phyloP scores from a whole-genome alignment of 1,139 yeast species.

The Geotrichum carabidarum region DNA sequence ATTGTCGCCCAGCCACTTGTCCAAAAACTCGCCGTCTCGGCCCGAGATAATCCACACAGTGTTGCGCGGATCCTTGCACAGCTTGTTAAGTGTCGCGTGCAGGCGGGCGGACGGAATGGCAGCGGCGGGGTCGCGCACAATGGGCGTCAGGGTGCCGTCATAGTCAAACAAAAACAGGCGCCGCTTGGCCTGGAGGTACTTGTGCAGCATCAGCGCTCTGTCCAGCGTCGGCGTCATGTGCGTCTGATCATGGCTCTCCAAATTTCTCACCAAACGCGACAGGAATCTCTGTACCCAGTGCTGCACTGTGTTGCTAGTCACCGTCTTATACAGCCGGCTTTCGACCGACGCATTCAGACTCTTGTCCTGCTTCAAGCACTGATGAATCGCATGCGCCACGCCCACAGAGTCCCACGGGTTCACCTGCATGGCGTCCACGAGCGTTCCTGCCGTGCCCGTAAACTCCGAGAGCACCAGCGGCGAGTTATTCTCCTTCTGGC shows the following conservation, averaged over 20 bases:
- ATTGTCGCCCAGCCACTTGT: conserved; percentile 74
- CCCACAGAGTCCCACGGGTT: conserved; percentile 82
- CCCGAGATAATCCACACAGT: conserved; percentile 95
- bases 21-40: conserved; percentile 85
- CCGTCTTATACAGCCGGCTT: conserved; percentile 53
- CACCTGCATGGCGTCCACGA: conserved; percentile 74
- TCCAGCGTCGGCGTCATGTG: conserved; percentile 83
- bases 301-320: conserved; percentile 69
- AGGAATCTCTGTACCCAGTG: conserved; percentile 71
- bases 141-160: conserved; percentile 95
- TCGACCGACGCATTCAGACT: conserved; percentile 35
- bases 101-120: conserved; percentile 86
- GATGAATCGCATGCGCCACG: conserved; percentile 77
- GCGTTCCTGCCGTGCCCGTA: conserved; percentile 81
- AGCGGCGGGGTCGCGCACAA: conserved; percentile 95
- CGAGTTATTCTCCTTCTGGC: conserved; percentile 67
- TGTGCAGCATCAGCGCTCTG: conserved; percentile 50
- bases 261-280: conserved; percentile 49
- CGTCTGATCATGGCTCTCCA: conserved; percentile 41
- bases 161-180: conserved; percentile 88
- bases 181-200: conserved; percentile 55
- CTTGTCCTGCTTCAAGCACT: conserved; percentile 47
- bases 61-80: conserved; percentile 73
- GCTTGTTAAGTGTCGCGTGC: conserved; percentile 51
- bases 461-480: conserved; percentile 71